Percentiles rank a stretch among this genome's conserved stretches.
phyloP scores from a whole-genome alignment of 2,329 filamentous ascomycete species.

The Mycogone perniciosa region DNA sequence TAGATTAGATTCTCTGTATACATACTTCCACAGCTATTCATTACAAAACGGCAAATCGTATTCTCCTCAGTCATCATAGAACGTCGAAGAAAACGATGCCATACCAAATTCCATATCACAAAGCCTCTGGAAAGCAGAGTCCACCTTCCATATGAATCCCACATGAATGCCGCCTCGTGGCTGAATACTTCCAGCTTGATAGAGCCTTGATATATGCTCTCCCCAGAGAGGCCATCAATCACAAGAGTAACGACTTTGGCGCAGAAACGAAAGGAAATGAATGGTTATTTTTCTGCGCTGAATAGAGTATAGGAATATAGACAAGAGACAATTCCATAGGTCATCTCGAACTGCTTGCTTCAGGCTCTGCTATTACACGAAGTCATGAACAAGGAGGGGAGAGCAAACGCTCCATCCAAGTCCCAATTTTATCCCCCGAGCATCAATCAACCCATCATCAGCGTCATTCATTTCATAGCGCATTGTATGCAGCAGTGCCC shows the following conservation, averaged over 20 bases:
- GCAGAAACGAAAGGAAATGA: slow-evolving; percentile 43
- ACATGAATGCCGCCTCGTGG: slow-evolving; percentile 71
- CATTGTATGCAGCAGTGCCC: not conserved
- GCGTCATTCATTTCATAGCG: not conserved
- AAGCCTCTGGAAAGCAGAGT: no score
- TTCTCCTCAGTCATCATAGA: no score
- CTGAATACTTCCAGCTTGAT: slow-evolving; percentile 59
- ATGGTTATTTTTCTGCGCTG: not conserved
- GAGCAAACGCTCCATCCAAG: not conserved
- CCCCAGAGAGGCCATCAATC: slow-evolving; percentile 53
- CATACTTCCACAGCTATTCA: no score
- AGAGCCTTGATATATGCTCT: slow-evolving; percentile 43
- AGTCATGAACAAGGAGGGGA: not conserved
- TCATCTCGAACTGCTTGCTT: not conserved
- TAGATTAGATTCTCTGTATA: no score
- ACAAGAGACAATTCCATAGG: not conserved
- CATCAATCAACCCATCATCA: not conserved
- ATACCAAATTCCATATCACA: no score
- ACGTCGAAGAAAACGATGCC: no score
- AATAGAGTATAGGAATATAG: not conserved
- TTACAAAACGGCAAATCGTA: no score
- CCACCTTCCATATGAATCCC: no score
- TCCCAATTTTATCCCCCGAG: not conserved
- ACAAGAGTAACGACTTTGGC: slow-evolving; percentile 65
- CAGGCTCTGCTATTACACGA: not conserved